phyloP scores from a whole-genome alignment of 306 rosid genomes.

The Pachyrhizus erosus region DNA sequence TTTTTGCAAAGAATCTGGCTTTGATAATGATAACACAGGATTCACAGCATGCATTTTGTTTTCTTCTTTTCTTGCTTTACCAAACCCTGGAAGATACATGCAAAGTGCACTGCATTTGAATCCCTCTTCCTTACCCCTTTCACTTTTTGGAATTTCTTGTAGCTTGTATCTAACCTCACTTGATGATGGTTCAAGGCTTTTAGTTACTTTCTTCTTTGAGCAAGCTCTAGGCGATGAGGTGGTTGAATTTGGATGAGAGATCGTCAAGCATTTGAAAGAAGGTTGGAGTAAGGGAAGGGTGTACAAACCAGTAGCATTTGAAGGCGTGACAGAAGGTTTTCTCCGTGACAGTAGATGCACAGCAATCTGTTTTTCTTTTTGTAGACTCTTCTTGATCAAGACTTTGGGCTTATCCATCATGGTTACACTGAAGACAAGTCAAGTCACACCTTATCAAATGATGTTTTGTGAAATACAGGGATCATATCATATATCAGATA shows the following conservation, averaged over 20 bases:
- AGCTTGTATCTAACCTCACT: constrained; percentile 6
- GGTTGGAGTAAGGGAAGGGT: constrained; percentile 8
- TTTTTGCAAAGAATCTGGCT: not conserved
- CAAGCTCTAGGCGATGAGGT: not conserved
- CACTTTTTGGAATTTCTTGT: constrained; percentile 5
- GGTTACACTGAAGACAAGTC: not conserved
- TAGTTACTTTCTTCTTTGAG: not conserved
- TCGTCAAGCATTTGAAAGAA: not conserved
- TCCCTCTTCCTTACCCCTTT: not conserved
- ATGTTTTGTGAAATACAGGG: not conserved
- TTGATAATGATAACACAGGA: not conserved
- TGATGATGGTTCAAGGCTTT: not conserved
- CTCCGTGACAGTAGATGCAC: not conserved
- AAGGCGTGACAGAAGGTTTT: not conserved
- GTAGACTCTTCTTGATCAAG: not conserved
- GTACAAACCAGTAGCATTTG: not conserved
- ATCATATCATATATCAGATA: not conserved
- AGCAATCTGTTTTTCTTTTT: not conserved
- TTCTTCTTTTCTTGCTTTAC: not conserved
- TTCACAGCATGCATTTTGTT: not conserved
- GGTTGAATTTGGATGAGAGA: not conserved
- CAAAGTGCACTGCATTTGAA: constrained; percentile 9
- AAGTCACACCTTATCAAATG: not conserved
- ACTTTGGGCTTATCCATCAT: not conserved
- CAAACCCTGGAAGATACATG: constrained; percentile 4